Evolutionary conservation across 176 grass and related monocot species (phyloP).

Genomic region (Urochloa ruziziensis): DNA sequence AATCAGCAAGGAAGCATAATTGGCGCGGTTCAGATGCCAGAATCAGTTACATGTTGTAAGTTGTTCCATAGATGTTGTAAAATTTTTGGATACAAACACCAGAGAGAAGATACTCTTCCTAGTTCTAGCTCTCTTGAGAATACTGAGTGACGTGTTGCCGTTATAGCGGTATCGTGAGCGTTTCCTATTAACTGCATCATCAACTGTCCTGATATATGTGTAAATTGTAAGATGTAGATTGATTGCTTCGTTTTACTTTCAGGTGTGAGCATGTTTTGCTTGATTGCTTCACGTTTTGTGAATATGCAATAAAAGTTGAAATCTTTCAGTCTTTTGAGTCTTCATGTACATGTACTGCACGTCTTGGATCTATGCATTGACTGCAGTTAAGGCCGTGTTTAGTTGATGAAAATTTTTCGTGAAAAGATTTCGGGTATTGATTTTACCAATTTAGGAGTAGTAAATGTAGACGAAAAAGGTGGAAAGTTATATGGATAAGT

Average conservation of each 20-base stretch:
- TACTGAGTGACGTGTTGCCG: not conserved
- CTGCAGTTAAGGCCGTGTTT: too few relatives aligned
- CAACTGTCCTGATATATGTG: not conserved
- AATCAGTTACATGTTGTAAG: not conserved
- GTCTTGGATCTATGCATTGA: not conserved
- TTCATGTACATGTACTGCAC: not conserved
- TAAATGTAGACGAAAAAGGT: too few relatives aligned
- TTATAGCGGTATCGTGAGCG: not conserved
- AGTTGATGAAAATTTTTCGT: too few relatives aligned
- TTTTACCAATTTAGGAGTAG: too few relatives aligned
- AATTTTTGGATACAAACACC: not conserved
- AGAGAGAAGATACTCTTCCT: not conserved
- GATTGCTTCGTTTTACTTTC: not conserved
- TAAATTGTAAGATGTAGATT: not conserved
- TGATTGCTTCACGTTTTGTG: not conserved
- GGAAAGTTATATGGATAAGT: too few relatives aligned
- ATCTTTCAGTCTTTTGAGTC: too few relatives aligned
- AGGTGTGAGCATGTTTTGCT: not conserved
- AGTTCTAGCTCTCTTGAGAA: constrained; percentile 3
- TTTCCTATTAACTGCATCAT: not conserved
- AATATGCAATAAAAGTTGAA: not conserved
- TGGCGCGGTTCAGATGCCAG: not conserved
- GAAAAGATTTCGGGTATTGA: too few relatives aligned
- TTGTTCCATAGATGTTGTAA: not conserved
- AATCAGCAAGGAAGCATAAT: not conserved